A percentile compares a stretch with the other conserved stretches of the same genome.
phyloP scores from a whole-genome alignment of 2,329 filamentous ascomycete genomes.

The Venturia asperata region DNA sequence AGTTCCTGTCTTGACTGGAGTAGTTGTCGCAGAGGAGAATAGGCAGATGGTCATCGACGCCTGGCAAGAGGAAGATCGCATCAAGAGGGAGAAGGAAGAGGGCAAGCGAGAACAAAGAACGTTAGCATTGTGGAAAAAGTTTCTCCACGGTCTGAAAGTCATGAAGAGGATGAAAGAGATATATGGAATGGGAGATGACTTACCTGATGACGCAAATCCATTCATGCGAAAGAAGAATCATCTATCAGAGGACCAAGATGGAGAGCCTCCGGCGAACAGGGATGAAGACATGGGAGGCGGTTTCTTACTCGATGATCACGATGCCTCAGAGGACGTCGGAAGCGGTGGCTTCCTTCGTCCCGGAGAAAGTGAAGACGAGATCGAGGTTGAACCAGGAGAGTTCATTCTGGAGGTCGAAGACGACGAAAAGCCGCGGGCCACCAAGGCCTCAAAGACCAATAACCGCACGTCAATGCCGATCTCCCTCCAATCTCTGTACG shows the following conservation, averaged over 20 bases:
- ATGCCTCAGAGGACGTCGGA: not conserved
- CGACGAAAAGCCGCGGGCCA: not conserved
- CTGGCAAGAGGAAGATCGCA: conserved; percentile 64
- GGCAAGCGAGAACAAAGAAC: conserved; percentile 78
- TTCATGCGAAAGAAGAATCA: conserved; percentile 12
- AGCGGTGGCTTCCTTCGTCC: conserved; percentile 2
- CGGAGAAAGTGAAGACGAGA: conserved; percentile 5
- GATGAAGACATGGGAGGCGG: conserved; percentile 1
- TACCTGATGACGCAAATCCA: conserved; percentile 12
- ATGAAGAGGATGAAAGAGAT: conserved; percentile 68
- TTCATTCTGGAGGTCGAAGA: conserved; percentile 7
- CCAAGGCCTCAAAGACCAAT: not conserved
- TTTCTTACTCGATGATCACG: not conserved
- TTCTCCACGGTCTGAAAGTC: conserved; percentile 78
- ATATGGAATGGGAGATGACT: conserved; percentile 49
- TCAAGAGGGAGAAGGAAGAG: conserved; percentile 60
- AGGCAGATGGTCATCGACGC: conserved; percentile 67
- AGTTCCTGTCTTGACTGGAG: conserved; percentile 82
- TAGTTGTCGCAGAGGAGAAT: conserved; percentile 79
- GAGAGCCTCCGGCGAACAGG: not conserved
- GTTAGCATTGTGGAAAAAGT: conserved; percentile 74
- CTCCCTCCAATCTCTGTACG: not conserved
- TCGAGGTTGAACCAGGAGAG: not conserved
- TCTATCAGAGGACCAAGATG: not conserved
- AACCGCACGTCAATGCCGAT: not conserved